A percentile compares a stretch with the other conserved stretches of the same genome.
Conservation (phyloP, 345 rosid genomes). For the Punica granatum region DNA sequence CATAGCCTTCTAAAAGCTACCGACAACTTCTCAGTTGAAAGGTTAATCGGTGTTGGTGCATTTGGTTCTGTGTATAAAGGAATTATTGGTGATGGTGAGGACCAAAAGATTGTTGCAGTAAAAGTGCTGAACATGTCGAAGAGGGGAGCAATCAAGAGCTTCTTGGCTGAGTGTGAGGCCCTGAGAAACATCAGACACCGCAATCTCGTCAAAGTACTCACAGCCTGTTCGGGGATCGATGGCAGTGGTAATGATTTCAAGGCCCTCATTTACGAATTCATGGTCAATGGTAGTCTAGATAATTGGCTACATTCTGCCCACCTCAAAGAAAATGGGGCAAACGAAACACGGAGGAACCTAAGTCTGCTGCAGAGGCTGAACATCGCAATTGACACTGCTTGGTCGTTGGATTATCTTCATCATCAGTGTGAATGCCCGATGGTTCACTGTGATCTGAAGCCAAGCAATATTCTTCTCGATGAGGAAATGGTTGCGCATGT, state of each 20-base stretch:
- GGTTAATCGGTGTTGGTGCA: neutral
- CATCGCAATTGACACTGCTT: conserved; percentile 27
- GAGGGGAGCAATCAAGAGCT: conserved; percentile 5
- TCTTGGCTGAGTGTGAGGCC: conserved; percentile 16
- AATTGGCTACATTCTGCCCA: conserved; percentile 10
- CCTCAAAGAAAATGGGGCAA: neutral
- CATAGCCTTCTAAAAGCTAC: neutral
- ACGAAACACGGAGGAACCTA: neutral
- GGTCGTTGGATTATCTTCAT: conserved; percentile 33
- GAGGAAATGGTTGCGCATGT: conserved; percentile 29
- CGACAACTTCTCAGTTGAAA: neutral
- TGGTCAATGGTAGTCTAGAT: conserved; percentile 14
- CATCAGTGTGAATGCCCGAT: conserved; percentile 16
- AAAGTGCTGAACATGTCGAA: neutral
- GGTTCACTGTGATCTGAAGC: conserved; percentile 33
- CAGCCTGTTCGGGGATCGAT: conserved; percentile 16
- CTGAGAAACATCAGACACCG: conserved; percentile 13
- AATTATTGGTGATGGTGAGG: neutral
- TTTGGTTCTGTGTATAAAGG: conserved; percentile 4
- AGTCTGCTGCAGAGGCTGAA: conserved; percentile 15
- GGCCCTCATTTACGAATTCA: conserved; percentile 11
- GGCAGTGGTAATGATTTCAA: conserved; percentile 11
- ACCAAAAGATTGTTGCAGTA: neutral
- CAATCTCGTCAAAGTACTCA: conserved; percentile 13
- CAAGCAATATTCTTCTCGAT: conserved; percentile 26